Base-by-base conservation (phyloP, 164 flowering plant species). In the Magnolia officinalis region DNA sequence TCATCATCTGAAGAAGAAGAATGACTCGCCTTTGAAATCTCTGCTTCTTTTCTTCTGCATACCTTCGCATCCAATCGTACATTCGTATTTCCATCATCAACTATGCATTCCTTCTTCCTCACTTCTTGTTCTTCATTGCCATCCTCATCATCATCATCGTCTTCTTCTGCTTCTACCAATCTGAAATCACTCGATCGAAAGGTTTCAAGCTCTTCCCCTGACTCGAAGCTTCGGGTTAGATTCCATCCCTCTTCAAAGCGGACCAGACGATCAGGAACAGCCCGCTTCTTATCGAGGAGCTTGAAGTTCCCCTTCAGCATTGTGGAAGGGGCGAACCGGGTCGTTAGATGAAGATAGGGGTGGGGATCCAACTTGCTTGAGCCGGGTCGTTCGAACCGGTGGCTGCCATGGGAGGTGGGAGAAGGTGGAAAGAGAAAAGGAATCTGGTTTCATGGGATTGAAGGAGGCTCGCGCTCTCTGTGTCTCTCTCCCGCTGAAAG, bases 141-240 rank as follows among this genome's bases (percentile, higher is more conserved):
- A 10, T 49, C 16, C 11, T 58, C 50, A 18, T 61, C 74, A 31
- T 23, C 64, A 26, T 19, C 68, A 18, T 26, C 55, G 23, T 4
- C 10, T 63, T 8, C 31, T 37, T 29, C 71, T 16, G 8, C 49
- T 16, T 68, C 71, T 29, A 24, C 45, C 20, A 21, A 68, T 29
- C 51, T 16, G 67, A 20, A 63, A 3, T 21, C 75, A 20, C 23
- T 37, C 23, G 50, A 61, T 21, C 69, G 71, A 19, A 75, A 75
- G 7, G 77, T 75, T 66, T 55, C 64, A 37, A 75, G 77, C 71
- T 75, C 77, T 50, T 75, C 77, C 29, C 71, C 77, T 1, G 59
- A 75, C 1, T 75, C 77, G 21, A 26, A 58, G 20, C 49, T 19
- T 24, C 16, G 65, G 23, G 52, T 61, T 72, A 29, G 13, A 72